A percentile compares a stretch with the other conserved stretches of the same genome.
These are phyloP conservation scores for Musa troglodytarum DNA, from an alignment of 176 grass and related monocot genomes.

Conservation along the genomic window DNA sequence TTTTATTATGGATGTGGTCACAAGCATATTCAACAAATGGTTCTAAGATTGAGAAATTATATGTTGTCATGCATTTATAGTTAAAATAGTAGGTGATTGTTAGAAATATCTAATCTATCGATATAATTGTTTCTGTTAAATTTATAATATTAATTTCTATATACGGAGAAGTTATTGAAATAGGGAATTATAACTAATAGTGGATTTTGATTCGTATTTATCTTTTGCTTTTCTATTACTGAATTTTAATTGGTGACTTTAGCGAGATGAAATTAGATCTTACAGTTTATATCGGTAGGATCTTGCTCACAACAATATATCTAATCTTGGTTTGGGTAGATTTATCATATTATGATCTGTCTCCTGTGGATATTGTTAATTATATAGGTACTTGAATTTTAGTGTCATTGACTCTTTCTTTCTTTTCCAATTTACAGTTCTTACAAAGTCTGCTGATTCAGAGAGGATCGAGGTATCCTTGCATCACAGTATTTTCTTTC, in stretches of 20 bases:
- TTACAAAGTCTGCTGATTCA: conserved; percentile 58
- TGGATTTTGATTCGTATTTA: neutral
- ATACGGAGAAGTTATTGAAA: neutral
- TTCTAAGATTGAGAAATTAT: neutral
- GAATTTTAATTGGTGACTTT: neutral
- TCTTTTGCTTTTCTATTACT: neutral
- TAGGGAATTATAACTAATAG: too few relatives aligned
- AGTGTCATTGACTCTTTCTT: neutral
- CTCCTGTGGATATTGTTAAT: too few relatives aligned
- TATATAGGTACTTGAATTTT: neutral
- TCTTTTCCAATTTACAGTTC: conserved; percentile 45
- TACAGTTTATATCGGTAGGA: neutral
- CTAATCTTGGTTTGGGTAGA: neutral
- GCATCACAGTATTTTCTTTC: conserved; percentile 16
- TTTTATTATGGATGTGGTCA: too few relatives aligned
- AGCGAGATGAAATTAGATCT: neutral
- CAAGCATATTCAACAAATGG: too few relatives aligned
- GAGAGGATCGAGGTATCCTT: conserved; percentile 64
- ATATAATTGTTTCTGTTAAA: neutral
- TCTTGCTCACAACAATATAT: neutral
- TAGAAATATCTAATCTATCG: neutral
- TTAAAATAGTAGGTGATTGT: neutral
- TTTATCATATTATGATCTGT: neutral
- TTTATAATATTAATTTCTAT: neutral
- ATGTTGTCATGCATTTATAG: neutral